Base-by-base conservation (phyloP, 1,284 basidiomycete species). In the Trichosporon asahii region DNA sequence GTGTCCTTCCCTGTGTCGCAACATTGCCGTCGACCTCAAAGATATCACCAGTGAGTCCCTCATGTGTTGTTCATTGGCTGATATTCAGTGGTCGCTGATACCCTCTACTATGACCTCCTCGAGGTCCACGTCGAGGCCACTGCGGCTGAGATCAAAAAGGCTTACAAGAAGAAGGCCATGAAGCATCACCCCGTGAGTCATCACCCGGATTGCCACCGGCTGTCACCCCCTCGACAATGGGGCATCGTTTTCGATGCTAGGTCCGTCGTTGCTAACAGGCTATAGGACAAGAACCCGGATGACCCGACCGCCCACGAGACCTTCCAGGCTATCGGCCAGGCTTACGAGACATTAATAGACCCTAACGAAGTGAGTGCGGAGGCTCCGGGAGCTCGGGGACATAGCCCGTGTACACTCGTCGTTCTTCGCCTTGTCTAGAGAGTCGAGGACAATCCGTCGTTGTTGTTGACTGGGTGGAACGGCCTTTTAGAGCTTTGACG, bases 91-190 rank as follows among this genome's bases (percentile, higher is more conserved):
- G 83, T 83, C 1, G 77, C 70, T 25, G 81, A 84, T 66, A 77
- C 78, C 18, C 70, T 76, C 0, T 83, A 82, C 65, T 95, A 95
- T 80, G 92, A 95, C 46, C 82, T 95, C 49, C 86, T 95, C 40
- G 92, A 89, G 61, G 88, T 95, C 25, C 78, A 87, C 66, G 85
- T 89, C 37, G 85, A 85, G 70, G 93, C 93, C 46, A 88, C 86
- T 46, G 90, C 90, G 85, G 76, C 75, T 74, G 93, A 96, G 75
- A 93, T 97, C 79, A 95, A 95, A 84, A 92, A 91, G 80, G 94
- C 94, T 6, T 97, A 97, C 81, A 90, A 91, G 80, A 91, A 88
- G 85, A 94, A 94, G 89, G 94, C 93, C 63, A 91, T 91, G 84
- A 89, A 93, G 83, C 91, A 94, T 78, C 93, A 95, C 82, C 93